Base-by-base conservation (phyloP, 805 yeast genomes). In the Cyberlindnera xishuangbannaensis region DNA sequence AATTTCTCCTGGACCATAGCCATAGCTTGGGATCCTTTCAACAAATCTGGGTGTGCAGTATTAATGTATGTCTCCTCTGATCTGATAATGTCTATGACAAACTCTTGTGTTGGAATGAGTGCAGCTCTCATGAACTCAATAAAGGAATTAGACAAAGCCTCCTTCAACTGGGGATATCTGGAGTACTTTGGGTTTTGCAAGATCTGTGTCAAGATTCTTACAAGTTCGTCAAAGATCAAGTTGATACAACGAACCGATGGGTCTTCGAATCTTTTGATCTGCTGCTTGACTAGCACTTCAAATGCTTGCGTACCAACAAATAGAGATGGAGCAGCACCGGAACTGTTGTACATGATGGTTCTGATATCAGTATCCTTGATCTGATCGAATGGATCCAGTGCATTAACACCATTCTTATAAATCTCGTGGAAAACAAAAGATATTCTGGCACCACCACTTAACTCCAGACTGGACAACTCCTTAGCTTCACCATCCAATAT, bases 231-330 rank as follows among this genome's bases (percentile, higher is more conserved):
- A 59, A 85, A 92, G 35, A 90, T 83, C 50, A 90, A 73, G 41
- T 83, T 77, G 41, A 88, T 87, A 67, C 97, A 85, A 51, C 95
- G 78, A 39, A 84, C 50, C 4, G 92, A 67, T 10, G 98, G 98
- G 51, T 90, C 97, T 62, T 88, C 96, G 65, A 92, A 86, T 60
- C 97, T 77, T 50, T 71, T 78, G 47, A 90, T 88, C 62, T 86
- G 96, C 57, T 86, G 95, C 61, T 85, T 87, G 29, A 90, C 97
- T 42, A 88, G 73, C 14, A 88, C 95, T 59, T 92, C 98, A 59
- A 90, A 90, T 1, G 97, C 97, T 51, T 86, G 92, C 8, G 97
- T 90, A 16, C 97, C 97, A 41, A 90, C 97, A 64, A 90, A 90
- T 51, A 90, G 67, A 5, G 96, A 84, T 11, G 98, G 97, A 2